Evolutionary conservation across 345 rosid species (phyloP), one percentile per base, ranked within the genome.

Genomic region (Microcos paniculata): DNA sequence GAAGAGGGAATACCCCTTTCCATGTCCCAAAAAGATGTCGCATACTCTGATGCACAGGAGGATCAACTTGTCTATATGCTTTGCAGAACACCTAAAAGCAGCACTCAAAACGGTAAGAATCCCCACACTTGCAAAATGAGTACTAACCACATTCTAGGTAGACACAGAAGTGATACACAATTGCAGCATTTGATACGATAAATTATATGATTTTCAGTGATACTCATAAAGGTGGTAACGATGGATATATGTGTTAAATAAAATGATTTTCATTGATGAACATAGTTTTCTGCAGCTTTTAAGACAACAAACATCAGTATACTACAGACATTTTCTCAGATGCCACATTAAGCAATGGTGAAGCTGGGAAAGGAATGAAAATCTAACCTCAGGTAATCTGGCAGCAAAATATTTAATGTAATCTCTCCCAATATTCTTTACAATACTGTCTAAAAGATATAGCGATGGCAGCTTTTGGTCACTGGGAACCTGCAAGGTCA

Each of bases 1-100:
- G 92, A 24, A 80, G 91, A 80, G 94, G 97, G 79, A 96, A 96
- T 70, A 94, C 97, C 38, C 98, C 97, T 87, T 91, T 96, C 99
- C 99, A 96, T 53, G 99, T 96, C 79, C 98, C 98, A 79, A 94
- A 94, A 79, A 96, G 98, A 88, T 96, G 99, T 19, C 90, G 88
- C 99, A 96, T 96, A 69, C 95, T 92, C 45, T 85, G 59, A 78
- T 84, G 95, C 67, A 92, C 82, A 76, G 94, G 71, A 77, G 99
- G 73, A 75, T 94, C 97, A 79, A 94, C 95, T 82, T 90, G 97
- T 74, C 87, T 88, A 79, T 91, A 96, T 61, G 97, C 95, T 85
- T 89, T 93, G 87, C 93, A 86, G 80, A 96, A 94, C 56, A 96
- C 91, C 99, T 96, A 80, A 78, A 76, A 42, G 76, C 68, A 61